A percentile compares a stretch with the other conserved stretches of the same genome.
These are phyloP conservation scores for Auriculariales sp. DNA, from an alignment of 768 basidiomycete species.

Conservation along the genomic window DNA sequence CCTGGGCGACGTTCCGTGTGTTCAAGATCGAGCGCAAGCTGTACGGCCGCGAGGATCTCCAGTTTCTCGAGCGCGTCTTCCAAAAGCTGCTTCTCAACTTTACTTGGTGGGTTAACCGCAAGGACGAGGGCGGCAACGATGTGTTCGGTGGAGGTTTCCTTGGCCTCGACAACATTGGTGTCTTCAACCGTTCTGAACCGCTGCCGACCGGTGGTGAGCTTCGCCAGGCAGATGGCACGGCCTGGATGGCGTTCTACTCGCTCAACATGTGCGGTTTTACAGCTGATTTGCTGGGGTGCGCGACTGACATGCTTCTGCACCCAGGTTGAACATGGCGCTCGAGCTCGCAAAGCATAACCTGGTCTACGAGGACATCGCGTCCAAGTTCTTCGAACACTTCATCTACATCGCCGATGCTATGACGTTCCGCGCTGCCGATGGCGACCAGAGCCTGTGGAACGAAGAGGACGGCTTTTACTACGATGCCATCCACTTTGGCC, in stretches of 20 bases:
- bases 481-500: constrained; percentile 85
- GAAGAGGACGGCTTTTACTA: constrained; percentile 98
- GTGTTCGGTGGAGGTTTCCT: constrained; percentile 98
- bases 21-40: constrained; percentile 99
- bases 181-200: constrained; percentile 95
- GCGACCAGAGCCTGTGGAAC: constrained; percentile 81
- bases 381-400: constrained; percentile 98
- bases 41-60: constrained; percentile 75
- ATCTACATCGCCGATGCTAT: constrained; percentile 98
- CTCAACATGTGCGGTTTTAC: constrained; percentile 71
- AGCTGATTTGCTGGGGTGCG: not conserved
- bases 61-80: constrained; percentile 95
- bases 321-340: constrained; percentile 88
- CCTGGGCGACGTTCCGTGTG: constrained; percentile 95
- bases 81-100: constrained; percentile 95
- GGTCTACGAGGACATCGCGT: constrained; percentile 97
- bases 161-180: constrained; percentile 93
- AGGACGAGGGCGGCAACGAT: constrained; percentile 87
- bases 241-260: constrained; percentile 99
- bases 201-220: constrained; percentile 87
- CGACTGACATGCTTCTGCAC: constrained; percentile 3
- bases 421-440: constrained; percentile 70
- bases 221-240: constrained; percentile 95
- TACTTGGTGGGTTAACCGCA: constrained; percentile 99
- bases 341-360: constrained; percentile 96